Conservation (phyloP, 2,329 filamentous ascomycete genomes). For the Xenosphaeropsis pyriputrescens region DNA sequence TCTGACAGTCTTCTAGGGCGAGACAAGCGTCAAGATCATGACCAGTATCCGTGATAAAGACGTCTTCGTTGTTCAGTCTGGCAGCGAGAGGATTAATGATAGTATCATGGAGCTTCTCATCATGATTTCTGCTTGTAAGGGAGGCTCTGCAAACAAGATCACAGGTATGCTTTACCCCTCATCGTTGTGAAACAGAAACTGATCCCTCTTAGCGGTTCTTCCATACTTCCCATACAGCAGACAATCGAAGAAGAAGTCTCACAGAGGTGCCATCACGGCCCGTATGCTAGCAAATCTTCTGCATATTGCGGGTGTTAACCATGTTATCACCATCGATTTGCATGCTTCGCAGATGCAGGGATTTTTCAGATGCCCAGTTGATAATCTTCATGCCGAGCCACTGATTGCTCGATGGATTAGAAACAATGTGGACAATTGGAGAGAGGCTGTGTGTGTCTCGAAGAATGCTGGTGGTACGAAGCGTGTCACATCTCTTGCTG, state of each 20-base stretch:
- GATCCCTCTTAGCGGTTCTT: conserved; percentile 49
- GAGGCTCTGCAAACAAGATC: conserved; percentile 90
- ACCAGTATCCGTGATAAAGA: conserved; percentile 88
- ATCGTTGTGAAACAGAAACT: conserved; percentile 3
- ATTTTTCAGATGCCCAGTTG: conserved; percentile 95
- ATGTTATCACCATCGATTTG: conserved; percentile 93
- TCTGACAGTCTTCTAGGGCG: conserved; percentile 33
- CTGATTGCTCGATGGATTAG: conserved; percentile 93
- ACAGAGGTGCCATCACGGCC: conserved; percentile 89
- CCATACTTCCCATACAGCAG: conserved; percentile 98
- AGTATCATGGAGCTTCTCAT: conserved; percentile 98
- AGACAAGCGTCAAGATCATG: conserved; percentile 55
- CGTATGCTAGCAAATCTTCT: conserved; percentile 95
- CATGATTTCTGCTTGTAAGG: conserved; percentile 98
- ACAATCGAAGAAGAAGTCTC: conserved; percentile 98
- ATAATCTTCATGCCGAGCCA: conserved; percentile 93
- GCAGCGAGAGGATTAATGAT: conserved; percentile 92
- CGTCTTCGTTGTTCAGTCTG: conserved; percentile 97
- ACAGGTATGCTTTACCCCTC: conserved; percentile 49
- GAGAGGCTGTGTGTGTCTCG: conserved; percentile 86
- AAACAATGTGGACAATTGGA: conserved; percentile 76
- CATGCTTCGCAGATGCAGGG: conserved; percentile 99
- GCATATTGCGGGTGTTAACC: conserved; percentile 84
- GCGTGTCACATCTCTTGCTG: conserved; percentile 86
- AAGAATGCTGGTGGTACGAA: conserved; percentile 98